These are phyloP conservation scores for Heliosperma pusillum DNA, from an alignment of 148 eudicot genomes.

Conservation along the genomic window DNA sequence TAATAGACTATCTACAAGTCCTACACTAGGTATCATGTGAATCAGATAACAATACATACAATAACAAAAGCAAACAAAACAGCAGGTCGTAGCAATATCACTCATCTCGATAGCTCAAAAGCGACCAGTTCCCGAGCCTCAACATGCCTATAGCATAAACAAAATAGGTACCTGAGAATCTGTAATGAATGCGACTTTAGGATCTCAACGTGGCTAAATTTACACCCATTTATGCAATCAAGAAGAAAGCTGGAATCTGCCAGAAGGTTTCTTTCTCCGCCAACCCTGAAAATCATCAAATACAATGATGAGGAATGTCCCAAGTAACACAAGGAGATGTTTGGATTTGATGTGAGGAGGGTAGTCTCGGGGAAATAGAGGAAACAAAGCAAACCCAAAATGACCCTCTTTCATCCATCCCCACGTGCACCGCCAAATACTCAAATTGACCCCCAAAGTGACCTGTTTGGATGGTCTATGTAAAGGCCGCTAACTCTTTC, in stretches of 20 bases:
- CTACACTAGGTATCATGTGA: conserved; percentile 26
- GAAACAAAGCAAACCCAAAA: not conserved
- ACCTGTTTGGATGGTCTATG: not conserved
- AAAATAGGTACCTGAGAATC: conserved; percentile 3
- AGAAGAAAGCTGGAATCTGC: conserved; percentile 74
- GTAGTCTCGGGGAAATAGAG: not conserved
- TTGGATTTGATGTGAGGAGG: not conserved
- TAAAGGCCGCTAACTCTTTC: not conserved
- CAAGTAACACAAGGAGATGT: not conserved
- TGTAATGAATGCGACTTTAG: not conserved
- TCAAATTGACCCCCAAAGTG: too few species aligned
- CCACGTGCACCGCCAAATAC: too few species aligned
- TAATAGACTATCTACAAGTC: conserved; percentile 23
- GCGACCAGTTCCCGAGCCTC: conserved; percentile 14
- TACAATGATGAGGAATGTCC: not conserved
- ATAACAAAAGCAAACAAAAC: conserved; percentile 13
- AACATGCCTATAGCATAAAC: not conserved
- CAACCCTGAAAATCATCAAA: conserved; percentile 61
- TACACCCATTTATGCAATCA: conserved; percentile 25
- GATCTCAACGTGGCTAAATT: conserved; percentile 16
- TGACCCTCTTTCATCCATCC: not conserved
- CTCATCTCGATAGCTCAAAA: conserved; percentile 19
- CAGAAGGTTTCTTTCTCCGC: conserved; percentile 83
- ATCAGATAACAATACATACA: conserved; percentile 46
- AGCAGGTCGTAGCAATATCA: conserved; percentile 9